Evolutionary conservation across 129 eudicot genomes (phyloP).

Genomic region (Artemisia argyi): DNA sequence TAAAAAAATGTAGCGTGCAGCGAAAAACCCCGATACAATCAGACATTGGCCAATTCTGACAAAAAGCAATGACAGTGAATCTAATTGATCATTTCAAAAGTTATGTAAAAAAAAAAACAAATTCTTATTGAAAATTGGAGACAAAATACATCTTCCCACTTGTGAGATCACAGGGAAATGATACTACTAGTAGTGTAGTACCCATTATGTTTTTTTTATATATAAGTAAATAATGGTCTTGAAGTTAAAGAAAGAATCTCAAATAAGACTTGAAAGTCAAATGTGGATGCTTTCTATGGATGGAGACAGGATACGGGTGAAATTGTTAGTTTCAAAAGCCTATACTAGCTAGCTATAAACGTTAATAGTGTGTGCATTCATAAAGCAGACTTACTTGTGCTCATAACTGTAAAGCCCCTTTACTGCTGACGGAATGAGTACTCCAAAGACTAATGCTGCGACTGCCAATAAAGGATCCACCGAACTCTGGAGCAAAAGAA

Average conservation of each 20-base stretch:
- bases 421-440: constrained; percentile 44
- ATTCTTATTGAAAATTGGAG: not conserved
- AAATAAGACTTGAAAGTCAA: not conserved
- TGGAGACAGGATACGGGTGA: not conserved
- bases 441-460: constrained; percentile 56
- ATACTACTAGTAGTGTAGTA: too few species aligned
- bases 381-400: constrained; percentile 44
- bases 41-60: not conserved
- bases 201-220: too few species aligned
- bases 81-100: not conserved
- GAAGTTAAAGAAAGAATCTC: not conserved
- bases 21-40: not conserved
- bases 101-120: not conserved
- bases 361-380: not conserved
- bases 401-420: constrained; percentile 40
- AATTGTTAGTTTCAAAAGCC: not conserved
- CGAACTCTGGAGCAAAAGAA: constrained; percentile 57
- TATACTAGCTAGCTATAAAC: not conserved
- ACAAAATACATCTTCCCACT: not conserved
- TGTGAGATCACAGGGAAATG: not conserved
- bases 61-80: not conserved
- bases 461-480: constrained; percentile 78
- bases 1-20: too few species aligned
- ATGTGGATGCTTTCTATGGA: not conserved
- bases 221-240: not conserved